phyloP scores from a whole-genome alignment of 805 yeast genomes.

The Pichia phayaonensis region DNA sequence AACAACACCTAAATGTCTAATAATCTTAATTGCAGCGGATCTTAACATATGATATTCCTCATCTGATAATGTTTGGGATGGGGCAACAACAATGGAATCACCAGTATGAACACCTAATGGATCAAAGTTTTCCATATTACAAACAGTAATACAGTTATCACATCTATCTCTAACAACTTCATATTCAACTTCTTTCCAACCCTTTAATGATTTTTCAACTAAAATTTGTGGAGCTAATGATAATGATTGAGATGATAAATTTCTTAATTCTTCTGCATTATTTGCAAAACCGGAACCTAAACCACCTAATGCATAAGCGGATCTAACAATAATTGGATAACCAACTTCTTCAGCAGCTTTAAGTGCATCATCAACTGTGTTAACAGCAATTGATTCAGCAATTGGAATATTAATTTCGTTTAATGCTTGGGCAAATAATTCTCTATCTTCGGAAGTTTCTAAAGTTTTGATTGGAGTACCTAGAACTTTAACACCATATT shows the following conservation, averaged over 20 bases:
- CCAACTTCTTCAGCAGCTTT: slow-evolving; percentile 84
- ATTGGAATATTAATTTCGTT: slow-evolving; percentile 93
- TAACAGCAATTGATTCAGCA: slow-evolving; percentile 95
- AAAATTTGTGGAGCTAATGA: slow-evolving; percentile 90
- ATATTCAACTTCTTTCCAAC: slow-evolving; percentile 98
- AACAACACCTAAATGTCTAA: slow-evolving; percentile 96
- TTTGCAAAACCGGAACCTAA: slow-evolving; percentile 95
- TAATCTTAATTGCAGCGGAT: slow-evolving; percentile 94
- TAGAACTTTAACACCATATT: slow-evolving; percentile 86
- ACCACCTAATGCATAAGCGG: slow-evolving; percentile 97
- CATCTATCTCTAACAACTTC: slow-evolving; percentile 97
- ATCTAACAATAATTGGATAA: slow-evolving; percentile 94
- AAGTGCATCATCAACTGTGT: slow-evolving; percentile 85
- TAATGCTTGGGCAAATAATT: slow-evolving; percentile 87
- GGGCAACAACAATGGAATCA: slow-evolving; percentile 98
- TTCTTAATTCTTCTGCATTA: slow-evolving; percentile 71
- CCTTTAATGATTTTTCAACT: slow-evolving; percentile 94
- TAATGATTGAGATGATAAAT: slow-evolving; percentile 83
- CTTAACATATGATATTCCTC: slow-evolving; percentile 98
- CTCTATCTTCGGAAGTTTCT: slow-evolving; percentile 97
- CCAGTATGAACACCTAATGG: slow-evolving; percentile 98
- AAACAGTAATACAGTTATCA: slow-evolving; percentile 95
- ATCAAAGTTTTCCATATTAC: slow-evolving; percentile 98
- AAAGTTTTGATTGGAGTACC: slow-evolving; percentile 97
- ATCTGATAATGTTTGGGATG: slow-evolving; percentile 94